These are phyloP conservation scores for Mikania micrantha DNA, from an alignment of 129 eudicot genomes.

Conservation along the genomic window DNA sequence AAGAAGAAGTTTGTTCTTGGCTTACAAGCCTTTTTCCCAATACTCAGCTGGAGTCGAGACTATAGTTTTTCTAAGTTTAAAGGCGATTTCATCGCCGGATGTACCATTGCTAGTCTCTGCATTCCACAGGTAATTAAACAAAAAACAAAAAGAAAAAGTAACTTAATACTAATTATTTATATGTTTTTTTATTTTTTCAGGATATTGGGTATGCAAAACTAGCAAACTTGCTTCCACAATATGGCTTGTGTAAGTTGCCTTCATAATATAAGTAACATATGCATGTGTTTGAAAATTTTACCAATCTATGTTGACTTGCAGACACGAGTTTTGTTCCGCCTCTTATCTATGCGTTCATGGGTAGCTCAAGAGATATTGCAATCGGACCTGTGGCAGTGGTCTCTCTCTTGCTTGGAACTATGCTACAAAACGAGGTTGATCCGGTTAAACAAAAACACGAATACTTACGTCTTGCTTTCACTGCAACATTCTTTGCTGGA, in stretches of 20 bases:
- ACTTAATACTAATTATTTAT: neutral
- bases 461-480: conserved; percentile 61
- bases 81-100: conserved; percentile 73
- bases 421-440: conserved; percentile 51
- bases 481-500: conserved; percentile 83
- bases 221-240: conserved; percentile 47
- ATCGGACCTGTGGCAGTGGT: conserved; percentile 79
- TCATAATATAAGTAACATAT: too few species aligned
- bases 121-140: conserved; percentile 63
- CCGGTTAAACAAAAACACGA: conserved; percentile 34
- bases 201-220: conserved; percentile 73
- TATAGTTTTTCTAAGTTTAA: conserved; percentile 52
- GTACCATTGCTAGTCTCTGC: conserved; percentile 78
- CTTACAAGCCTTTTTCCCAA: conserved; percentile 56
- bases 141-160: neutral
- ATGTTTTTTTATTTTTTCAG: conserved; percentile 23
- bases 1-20: conserved; percentile 45
- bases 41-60: conserved; percentile 56
- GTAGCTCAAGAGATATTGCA: conserved; percentile 77
- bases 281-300: too few species aligned
- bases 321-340: conserved; percentile 80
- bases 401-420: conserved; percentile 55
- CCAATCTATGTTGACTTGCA: conserved; percentile 6
- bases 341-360: conserved; percentile 64
- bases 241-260: conserved; percentile 26